Evolutionary conservation across 352 stramenopile species (phyloP).

Genomic region (Aphanomyces astaci): DNA sequence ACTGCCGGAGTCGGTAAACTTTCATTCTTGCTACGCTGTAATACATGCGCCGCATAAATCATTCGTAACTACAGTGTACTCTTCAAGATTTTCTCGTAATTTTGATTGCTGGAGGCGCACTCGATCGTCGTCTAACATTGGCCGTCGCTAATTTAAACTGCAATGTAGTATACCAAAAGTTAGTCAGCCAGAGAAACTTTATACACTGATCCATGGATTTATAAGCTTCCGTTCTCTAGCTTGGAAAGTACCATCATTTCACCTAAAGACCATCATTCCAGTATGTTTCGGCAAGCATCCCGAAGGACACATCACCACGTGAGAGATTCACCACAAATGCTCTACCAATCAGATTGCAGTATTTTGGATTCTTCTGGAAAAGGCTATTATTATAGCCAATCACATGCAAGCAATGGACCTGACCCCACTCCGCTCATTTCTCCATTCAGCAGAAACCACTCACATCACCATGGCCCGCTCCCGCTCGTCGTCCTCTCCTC

Average conservation of each 20-base stretch:
- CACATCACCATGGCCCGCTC: slow-evolving; percentile 50
- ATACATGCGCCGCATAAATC: too few relatives aligned
- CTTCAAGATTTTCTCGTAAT: too few relatives aligned
- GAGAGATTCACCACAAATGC: not conserved
- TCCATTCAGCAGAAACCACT: not conserved
- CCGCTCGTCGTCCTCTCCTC: slow-evolving; percentile 33
- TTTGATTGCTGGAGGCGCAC: too few relatives aligned
- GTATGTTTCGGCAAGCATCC: not conserved
- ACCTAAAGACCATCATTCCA: not conserved
- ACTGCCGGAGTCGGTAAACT: too few relatives aligned
- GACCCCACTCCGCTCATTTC: slow-evolving; percentile 6
- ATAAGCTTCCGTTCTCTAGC: not conserved
- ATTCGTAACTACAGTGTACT: too few relatives aligned
- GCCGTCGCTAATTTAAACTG: too few relatives aligned
- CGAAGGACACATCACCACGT: not conserved
- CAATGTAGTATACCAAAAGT: too few relatives aligned
- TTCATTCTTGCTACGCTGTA: too few relatives aligned
- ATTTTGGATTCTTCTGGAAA: slow-evolving; percentile 12
- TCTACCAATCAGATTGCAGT: not conserved
- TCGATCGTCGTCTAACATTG: too few relatives aligned
- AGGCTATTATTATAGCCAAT: slow-evolving; percentile 14
- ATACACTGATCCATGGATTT: too few relatives aligned
- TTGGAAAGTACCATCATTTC: not conserved
- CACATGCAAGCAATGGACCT: not conserved
- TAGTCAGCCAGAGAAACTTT: too few relatives aligned